Evolutionary conservation across 1,284 basidiomycete species (phyloP).

Genomic region (Leccinum angustisporum): DNA sequence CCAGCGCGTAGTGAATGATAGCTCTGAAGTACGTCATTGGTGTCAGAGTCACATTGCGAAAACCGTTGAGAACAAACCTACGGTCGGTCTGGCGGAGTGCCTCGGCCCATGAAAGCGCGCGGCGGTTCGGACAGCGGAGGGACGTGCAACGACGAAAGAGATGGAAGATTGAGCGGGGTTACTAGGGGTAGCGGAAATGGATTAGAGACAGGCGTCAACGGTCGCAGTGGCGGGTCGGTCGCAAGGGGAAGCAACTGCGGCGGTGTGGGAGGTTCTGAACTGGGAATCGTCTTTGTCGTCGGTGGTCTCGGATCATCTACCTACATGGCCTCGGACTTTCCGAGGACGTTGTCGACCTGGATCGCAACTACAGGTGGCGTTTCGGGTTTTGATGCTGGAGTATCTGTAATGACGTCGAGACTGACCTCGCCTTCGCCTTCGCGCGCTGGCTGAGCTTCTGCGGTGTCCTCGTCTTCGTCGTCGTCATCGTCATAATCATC

Average conservation of each 20-base stretch:
- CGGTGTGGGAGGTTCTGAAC: background rate
- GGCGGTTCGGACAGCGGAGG: slow-evolving; percentile 34
- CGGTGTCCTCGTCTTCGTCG: slow-evolving; percentile 30
- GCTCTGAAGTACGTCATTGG: too few species aligned
- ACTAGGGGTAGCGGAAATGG: slow-evolving; percentile 8
- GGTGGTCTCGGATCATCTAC: slow-evolving; percentile 2
- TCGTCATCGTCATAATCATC: slow-evolving; percentile 34
- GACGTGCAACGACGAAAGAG: slow-evolving; percentile 33
- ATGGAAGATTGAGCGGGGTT: slow-evolving; percentile 18
- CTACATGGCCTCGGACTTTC: slow-evolving; percentile 1
- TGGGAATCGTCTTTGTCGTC: background rate
- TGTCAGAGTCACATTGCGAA: too few species aligned
- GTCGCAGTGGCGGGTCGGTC: slow-evolving; percentile 3
- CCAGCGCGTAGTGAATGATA: too few species aligned
- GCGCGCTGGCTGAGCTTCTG: slow-evolving; percentile 5
- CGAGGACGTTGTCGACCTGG: slow-evolving; percentile 3
- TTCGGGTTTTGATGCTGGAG: slow-evolving; percentile 2
- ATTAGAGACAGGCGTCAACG: slow-evolving; percentile 4
- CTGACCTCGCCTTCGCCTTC: slow-evolving; percentile 20
- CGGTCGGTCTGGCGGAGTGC: slow-evolving; percentile 32
- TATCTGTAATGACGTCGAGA: slow-evolving; percentile 14
- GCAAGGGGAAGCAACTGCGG: background rate
- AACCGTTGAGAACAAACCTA: too few species aligned
- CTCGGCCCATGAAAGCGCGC: slow-evolving; percentile 36
- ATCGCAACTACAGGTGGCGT: slow-evolving; percentile 3